phyloP scores from a whole-genome alignment of 768 basidiomycete species.

The Pleurotus eryngii region DNA sequence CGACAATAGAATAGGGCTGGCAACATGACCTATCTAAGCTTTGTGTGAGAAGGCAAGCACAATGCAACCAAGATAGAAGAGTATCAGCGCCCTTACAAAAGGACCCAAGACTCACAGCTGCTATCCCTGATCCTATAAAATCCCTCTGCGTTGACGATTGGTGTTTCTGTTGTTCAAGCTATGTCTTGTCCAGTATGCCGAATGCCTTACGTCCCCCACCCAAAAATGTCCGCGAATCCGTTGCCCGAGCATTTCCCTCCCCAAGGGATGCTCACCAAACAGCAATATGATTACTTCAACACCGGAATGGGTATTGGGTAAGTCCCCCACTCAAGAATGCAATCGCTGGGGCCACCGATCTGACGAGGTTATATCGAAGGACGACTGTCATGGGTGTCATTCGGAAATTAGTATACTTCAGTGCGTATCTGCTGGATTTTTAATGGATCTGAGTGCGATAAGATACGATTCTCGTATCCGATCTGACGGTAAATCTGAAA shows the following conservation, averaged over 20 bases:
- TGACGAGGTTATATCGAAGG: background rate
- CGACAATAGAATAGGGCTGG: no score
- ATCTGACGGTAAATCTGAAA: background rate
- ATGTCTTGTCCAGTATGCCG: constrained; percentile 25
- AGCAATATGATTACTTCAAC: constrained; percentile 16
- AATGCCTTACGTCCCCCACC: constrained; percentile 21
- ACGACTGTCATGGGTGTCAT: background rate
- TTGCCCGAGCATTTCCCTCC: constrained; percentile 13
- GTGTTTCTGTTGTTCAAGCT: no score
- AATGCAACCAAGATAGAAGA: no score
- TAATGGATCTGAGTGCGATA: no score
- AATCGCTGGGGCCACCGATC: background rate
- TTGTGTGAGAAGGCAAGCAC: no score
- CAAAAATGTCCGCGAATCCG: constrained; percentile 7
- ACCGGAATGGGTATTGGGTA: constrained; percentile 8
- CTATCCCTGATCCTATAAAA: no score
- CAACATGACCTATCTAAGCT: no score
- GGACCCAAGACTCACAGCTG: no score
- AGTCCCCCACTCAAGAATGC: background rate
- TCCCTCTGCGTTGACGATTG: no score
- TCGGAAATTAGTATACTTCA: background rate
- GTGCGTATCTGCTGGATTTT: background rate
- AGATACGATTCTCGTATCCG: background rate
- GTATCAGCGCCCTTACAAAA: no score
- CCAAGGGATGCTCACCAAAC: constrained; percentile 12